Conservation (phyloP, 352 stramenopile species). For the Pythium oligandrum region DNA sequence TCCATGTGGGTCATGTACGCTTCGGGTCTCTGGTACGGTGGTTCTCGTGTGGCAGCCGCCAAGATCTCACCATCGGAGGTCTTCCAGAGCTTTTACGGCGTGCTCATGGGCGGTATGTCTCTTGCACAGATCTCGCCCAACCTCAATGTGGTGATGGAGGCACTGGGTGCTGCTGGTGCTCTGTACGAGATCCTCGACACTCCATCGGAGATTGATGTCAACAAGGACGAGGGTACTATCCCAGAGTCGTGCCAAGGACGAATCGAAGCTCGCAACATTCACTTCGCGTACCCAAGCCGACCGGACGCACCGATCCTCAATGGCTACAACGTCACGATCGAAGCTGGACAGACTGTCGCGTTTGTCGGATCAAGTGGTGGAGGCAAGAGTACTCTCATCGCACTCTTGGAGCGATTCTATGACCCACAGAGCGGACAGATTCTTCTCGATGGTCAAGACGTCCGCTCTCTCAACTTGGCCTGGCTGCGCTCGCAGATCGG, state of each 20-base stretch:
- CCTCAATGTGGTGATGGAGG: conserved; percentile 39
- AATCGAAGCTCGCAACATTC: conserved; percentile 25
- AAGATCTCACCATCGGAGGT: conserved; percentile 28
- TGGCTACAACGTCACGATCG: conserved; percentile 51
- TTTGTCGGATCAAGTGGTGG: conserved; percentile 9
- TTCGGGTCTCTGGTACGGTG: conserved; percentile 46
- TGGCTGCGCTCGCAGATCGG: too few relatives aligned
- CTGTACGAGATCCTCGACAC: conserved; percentile 60
- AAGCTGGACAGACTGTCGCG: conserved; percentile 28
- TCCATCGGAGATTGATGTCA: conserved; percentile 36
- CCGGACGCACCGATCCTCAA: conserved; percentile 47
- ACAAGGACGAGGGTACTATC: conserved; percentile 15
- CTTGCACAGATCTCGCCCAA: conserved; percentile 50
- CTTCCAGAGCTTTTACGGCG: conserved; percentile 50
- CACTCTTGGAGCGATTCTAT: too few relatives aligned
- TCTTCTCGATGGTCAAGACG: too few relatives aligned
- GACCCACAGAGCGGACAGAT: too few relatives aligned
- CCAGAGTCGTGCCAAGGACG: conserved; percentile 20
- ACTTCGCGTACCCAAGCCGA: conserved; percentile 38
- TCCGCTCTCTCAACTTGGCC: too few relatives aligned
- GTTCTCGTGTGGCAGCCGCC: conserved; percentile 23
- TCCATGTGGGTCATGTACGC: conserved; percentile 50
- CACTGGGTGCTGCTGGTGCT: conserved; percentile 30
- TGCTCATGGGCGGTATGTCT: conserved; percentile 38
- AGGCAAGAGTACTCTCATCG: conserved; percentile 10